Conservation (phyloP, 2,329 filamentous ascomycete species). For the Ceratocystis papillata region DNA sequence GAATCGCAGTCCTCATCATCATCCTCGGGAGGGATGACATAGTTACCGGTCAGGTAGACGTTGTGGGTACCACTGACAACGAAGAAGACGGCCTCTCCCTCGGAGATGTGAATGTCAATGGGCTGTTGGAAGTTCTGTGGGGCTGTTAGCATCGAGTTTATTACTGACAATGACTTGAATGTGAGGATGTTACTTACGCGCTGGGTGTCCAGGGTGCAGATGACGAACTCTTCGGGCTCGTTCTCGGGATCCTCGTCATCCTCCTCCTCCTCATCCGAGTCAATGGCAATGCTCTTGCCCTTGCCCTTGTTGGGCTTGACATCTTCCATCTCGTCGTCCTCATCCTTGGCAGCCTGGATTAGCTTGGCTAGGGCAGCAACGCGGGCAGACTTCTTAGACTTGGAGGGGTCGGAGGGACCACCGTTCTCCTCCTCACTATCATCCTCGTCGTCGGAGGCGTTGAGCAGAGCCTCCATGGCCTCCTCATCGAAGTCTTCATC, state of each 20-base stretch:
- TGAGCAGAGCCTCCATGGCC: conserved; percentile 47
- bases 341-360: conserved; percentile 44
- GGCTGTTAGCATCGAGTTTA: conserved; percentile 22
- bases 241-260: conserved; percentile 46
- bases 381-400: conserved; percentile 60
- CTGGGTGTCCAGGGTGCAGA: conserved; percentile 91
- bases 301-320: conserved; percentile 62
- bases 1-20: conserved; percentile 42
- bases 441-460: conserved; percentile 45
- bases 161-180: neutral
- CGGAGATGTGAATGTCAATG: conserved; percentile 81
- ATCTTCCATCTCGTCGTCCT: conserved; percentile 53
- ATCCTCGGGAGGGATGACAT: conserved; percentile 61
- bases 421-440: conserved; percentile 63
- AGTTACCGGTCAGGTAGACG: conserved; percentile 91
- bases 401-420: conserved; percentile 81
- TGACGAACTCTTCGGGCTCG: conserved; percentile 76
- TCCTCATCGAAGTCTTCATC: conserved; percentile 59
- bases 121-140: conserved; percentile 83
- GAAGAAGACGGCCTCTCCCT: conserved; percentile 87
- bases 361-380: conserved; percentile 69
- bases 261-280: conserved; percentile 48
- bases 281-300: conserved; percentile 57
- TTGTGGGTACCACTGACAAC: conserved; percentile 80
- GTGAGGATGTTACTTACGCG: conserved; percentile 51